A percentile compares a stretch with the other conserved stretches of the same genome.
phyloP scores from a whole-genome alignment of 1,139 yeast genomes.

The Saccharomyces hybrid region DNA sequence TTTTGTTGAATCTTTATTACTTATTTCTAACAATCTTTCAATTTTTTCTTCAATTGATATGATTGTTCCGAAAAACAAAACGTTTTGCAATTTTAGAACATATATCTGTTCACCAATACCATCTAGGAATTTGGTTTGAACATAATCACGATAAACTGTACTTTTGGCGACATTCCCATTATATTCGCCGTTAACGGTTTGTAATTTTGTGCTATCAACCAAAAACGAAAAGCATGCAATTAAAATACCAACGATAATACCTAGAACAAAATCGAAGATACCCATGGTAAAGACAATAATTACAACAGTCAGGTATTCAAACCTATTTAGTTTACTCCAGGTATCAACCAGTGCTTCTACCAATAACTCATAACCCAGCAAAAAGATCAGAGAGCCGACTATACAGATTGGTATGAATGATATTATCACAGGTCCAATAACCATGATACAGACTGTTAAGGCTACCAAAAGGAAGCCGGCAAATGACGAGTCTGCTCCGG shows the following conservation, averaged over 20 bases:
- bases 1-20: slow-evolving; percentile 39
- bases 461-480: slow-evolving; percentile 83
- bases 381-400: slow-evolving; percentile 84
- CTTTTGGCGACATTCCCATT: slow-evolving; percentile 88
- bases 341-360: slow-evolving; percentile 89
- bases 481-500: slow-evolving; percentile 85
- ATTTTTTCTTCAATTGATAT: slow-evolving; percentile 81
- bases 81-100: slow-evolving; percentile 78
- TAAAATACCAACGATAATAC: slow-evolving; percentile 39
- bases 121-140: slow-evolving; percentile 75
- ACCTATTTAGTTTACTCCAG: slow-evolving; percentile 59
- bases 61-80: slow-evolving; percentile 89
- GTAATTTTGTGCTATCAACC: slow-evolving; percentile 78
- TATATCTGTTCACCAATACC: slow-evolving; percentile 89
- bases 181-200: slow-evolving; percentile 74
- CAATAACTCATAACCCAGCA: slow-evolving; percentile 82
- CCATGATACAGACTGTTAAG: slow-evolving; percentile 74
- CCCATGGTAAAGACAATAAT: slow-evolving; percentile 92
- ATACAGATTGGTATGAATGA: slow-evolving; percentile 93
- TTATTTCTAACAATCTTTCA: slow-evolving; percentile 49
- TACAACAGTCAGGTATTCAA: slow-evolving; percentile 78
- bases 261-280: slow-evolving; percentile 76
- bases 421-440: slow-evolving; percentile 85
- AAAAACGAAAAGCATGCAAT: slow-evolving; percentile 89
- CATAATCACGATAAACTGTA: slow-evolving; percentile 85